These are phyloP conservation scores for Podila verticillata DNA, from an alignment of 192 early-diverging fungal genomes.

Conservation along the genomic window DNA sequence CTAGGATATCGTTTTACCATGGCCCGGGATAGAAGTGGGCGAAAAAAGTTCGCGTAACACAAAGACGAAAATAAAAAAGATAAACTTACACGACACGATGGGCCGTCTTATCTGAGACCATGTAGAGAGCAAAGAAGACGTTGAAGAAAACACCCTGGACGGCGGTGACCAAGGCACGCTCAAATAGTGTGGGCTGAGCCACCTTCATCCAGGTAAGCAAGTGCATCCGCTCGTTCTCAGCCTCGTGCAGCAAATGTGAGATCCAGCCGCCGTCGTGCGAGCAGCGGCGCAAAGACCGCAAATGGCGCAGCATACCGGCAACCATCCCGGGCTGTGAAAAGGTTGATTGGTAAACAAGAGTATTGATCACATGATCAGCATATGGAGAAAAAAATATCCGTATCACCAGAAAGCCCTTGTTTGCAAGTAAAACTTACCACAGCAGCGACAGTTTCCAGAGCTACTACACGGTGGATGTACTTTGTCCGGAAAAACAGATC, in stretches of 20 bases:
- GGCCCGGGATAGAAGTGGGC: not conserved
- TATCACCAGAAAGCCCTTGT: not conserved
- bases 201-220: constrained; percentile 83
- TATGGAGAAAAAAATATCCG: not conserved
- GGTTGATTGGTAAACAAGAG: not conserved
- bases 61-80: not conserved
- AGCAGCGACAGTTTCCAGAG: constrained; percentile 80
- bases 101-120: constrained; percentile 79
- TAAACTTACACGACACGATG: constrained; percentile 77
- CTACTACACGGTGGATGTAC: constrained; percentile 81
- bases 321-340: constrained; percentile 89
- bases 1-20: not conserved
- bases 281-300: constrained; percentile 79
- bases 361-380: constrained; percentile 53
- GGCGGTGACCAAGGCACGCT: constrained; percentile 73
- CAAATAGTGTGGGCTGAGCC: constrained; percentile 66
- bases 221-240: constrained; percentile 90
- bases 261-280: constrained; percentile 93
- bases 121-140: constrained; percentile 87
- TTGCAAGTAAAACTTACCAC: constrained; percentile 34
- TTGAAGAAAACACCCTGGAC: constrained; percentile 94
- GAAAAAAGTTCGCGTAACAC: too few species aligned
- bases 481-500: constrained; percentile 80
- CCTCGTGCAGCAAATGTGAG: constrained; percentile 88
- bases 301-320: constrained; percentile 81